phyloP scores from a whole-genome alignment of 2,329 filamentous ascomycete genomes.

The Neodidymelliopsis sp. region DNA sequence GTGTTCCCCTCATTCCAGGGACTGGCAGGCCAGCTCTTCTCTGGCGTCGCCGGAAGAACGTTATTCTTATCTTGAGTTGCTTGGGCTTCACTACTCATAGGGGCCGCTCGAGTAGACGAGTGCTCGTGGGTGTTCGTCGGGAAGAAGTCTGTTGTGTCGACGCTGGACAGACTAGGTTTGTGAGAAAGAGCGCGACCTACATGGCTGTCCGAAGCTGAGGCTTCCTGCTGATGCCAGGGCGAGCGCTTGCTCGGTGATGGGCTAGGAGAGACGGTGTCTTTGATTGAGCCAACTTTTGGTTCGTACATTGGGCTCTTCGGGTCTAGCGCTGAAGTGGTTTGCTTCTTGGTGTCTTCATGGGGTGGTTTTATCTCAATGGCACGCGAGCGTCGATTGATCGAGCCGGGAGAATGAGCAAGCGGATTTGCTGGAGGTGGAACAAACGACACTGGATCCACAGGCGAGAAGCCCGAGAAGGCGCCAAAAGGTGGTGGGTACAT shows the following conservation, averaged over 20 bases:
- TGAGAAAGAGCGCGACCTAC: conserved; percentile 33
- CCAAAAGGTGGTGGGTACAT: conserved; percentile 39
- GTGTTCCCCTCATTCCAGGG: conserved; percentile 45
- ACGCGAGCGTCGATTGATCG: conserved; percentile 48
- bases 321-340: conserved; percentile 39
- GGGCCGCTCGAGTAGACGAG: conserved; percentile 47
- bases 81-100: conserved; percentile 22
- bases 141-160: conserved; percentile 53
- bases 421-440: conserved; percentile 24
- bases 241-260: conserved; percentile 45
- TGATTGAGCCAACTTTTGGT: conserved; percentile 27
- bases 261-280: conserved; percentile 35
- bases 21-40: conserved; percentile 46
- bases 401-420: conserved; percentile 37
- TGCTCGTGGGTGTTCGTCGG: conserved; percentile 51
- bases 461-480: conserved; percentile 24
- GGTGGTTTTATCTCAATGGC: conserved; percentile 53
- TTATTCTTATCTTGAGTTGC: conserved; percentile 23
- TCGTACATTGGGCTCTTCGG: conserved; percentile 52
- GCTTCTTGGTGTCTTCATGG: conserved; percentile 37
- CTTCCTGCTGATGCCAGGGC: conserved; percentile 35
- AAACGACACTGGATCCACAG: conserved; percentile 33
- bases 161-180: conserved; percentile 49
- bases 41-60: conserved; percentile 42
- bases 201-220: conserved; percentile 21